A percentile compares a stretch with the other conserved stretches of the same genome.
phyloP scores from a whole-genome alignment of 2,329 filamentous ascomycete genomes.

The Colletotrichum spaethianum region DNA sequence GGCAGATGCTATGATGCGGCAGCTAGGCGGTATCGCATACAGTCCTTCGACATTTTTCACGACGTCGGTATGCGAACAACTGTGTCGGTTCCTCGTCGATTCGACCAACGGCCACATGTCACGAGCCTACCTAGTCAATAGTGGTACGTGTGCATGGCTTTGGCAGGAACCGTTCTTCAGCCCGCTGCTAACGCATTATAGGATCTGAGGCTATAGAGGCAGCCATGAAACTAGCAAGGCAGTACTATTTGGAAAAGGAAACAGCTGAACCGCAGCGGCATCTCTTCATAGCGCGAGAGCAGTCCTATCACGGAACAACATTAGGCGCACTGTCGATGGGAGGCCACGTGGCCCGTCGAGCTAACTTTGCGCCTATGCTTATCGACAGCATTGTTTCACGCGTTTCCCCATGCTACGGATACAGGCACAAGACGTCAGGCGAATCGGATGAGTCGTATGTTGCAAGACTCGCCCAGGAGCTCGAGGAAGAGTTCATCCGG shows the following conservation, averaged over 20 bases:
- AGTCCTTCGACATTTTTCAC: conserved; percentile 60
- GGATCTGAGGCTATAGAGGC: conserved; percentile 69
- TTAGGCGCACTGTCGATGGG: conserved; percentile 76
- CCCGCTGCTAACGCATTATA: conserved; percentile 44
- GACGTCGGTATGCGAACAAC: conserved; percentile 55
- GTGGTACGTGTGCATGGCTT: conserved; percentile 47
- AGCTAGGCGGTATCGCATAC: conserved; percentile 48
- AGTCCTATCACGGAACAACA: conserved; percentile 82
- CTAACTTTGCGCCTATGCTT: conserved; percentile 74
- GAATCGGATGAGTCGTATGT: conserved; percentile 75
- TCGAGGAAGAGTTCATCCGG: conserved; percentile 76
- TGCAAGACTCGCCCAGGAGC: conserved; percentile 70
- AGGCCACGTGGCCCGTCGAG: conserved; percentile 72
- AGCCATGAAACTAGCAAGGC: conserved; percentile 63
- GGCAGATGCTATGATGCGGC: conserved; percentile 47
- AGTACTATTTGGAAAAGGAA: conserved; percentile 60
- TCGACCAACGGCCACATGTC: conserved; percentile 55
- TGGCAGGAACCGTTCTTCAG: background rate
- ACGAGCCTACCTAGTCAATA: conserved; percentile 55
- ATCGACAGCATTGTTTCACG: conserved; percentile 66
- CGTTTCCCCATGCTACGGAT: conserved; percentile 78
- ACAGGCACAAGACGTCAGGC: conserved; percentile 64
- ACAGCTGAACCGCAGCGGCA: conserved; percentile 68
- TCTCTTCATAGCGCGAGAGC: conserved; percentile 76
- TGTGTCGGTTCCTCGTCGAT: conserved; percentile 54